These are phyloP conservation scores for Sporothrix protearum DNA, from an alignment of 2,329 filamentous ascomycete genomes.

Conservation along the genomic window DNA sequence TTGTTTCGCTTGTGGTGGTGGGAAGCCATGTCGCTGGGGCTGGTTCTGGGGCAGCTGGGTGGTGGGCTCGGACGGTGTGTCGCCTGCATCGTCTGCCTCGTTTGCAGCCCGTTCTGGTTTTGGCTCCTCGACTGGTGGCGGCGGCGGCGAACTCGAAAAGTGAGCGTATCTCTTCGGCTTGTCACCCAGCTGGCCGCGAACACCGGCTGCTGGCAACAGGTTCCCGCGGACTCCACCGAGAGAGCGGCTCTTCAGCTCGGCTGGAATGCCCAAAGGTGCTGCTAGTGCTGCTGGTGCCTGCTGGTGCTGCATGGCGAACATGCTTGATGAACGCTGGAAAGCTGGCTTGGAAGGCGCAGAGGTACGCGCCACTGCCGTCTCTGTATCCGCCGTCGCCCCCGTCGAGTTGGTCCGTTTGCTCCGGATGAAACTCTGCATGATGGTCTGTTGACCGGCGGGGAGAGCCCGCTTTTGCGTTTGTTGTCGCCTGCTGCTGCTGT, in stretches of 20 bases:
- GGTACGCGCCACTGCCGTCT: background rate
- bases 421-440: conserved; percentile 20
- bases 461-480: background rate
- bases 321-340: background rate
- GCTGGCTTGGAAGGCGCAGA: conserved; percentile 19
- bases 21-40: background rate
- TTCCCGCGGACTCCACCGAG: conserved; percentile 36
- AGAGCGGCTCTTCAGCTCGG: conserved; percentile 41
- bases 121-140: background rate
- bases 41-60: background rate
- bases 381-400: background rate
- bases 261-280: conserved; percentile 32
- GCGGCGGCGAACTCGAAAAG: conserved; percentile 55
- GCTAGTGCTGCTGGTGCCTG: background rate
- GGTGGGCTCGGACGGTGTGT: background rate
- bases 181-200: background rate
- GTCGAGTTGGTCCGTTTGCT: conserved; percentile 18
- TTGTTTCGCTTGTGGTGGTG: background rate
- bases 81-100: background rate
- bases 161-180: conserved; percentile 45
- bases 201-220: conserved; percentile 29
- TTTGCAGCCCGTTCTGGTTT: no score
- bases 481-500: background rate
- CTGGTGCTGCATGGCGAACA: background rate
- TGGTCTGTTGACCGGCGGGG: conserved; percentile 21